A percentile compares a stretch with the other conserved stretches of the same genome.
Conservation (phyloP, 768 basidiomycete genomes). For the Auriculariales sp. region DNA sequence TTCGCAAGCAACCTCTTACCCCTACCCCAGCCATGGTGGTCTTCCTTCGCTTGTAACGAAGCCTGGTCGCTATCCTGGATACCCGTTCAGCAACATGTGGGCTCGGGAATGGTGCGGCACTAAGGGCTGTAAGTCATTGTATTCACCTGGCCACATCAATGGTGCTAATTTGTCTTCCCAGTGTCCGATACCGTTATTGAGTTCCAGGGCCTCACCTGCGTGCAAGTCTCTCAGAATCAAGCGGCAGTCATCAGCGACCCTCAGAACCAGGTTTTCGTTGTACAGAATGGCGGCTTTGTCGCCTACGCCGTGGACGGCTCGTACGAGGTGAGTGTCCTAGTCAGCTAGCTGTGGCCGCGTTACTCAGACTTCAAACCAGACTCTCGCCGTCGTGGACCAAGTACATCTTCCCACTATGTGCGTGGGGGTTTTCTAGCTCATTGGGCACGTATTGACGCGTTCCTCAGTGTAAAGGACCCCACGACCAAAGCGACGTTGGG, state of each 20-base stretch:
- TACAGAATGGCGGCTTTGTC: slow-evolving; percentile 24
- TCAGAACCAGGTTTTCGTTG: slow-evolving; percentile 58
- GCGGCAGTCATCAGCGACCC: slow-evolving; percentile 13
- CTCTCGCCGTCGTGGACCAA: slow-evolving; percentile 73
- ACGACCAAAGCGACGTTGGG: slow-evolving; percentile 4
- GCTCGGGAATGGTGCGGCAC: slow-evolving; percentile 59
- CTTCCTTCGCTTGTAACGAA: slow-evolving; percentile 53
- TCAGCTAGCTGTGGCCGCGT: too few species aligned
- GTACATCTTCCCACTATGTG: slow-evolving; percentile 62
- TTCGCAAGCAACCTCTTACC: slow-evolving; percentile 1
- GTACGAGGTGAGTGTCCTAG: slow-evolving; percentile 7
- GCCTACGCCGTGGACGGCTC: slow-evolving; percentile 9
- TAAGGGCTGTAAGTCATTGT: slow-evolving; percentile 41
- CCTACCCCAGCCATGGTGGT: too few species aligned
- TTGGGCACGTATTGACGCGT: slow-evolving; percentile 24
- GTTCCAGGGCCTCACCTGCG: slow-evolving; percentile 67
- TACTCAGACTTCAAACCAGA: too few species aligned
- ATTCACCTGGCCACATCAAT: neutral
- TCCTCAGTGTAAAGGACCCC: neutral
- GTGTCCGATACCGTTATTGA: slow-evolving; percentile 74
- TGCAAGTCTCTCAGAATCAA: slow-evolving; percentile 78
- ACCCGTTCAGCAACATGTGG: slow-evolving; percentile 76
- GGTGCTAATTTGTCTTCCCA: slow-evolving; percentile 13
- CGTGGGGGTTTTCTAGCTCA: too few species aligned
- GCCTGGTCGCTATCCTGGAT: slow-evolving; percentile 65